Base-by-base conservation (phyloP, 2,329 filamentous ascomycete genomes). In the Zymoseptoria crescenta region DNA sequence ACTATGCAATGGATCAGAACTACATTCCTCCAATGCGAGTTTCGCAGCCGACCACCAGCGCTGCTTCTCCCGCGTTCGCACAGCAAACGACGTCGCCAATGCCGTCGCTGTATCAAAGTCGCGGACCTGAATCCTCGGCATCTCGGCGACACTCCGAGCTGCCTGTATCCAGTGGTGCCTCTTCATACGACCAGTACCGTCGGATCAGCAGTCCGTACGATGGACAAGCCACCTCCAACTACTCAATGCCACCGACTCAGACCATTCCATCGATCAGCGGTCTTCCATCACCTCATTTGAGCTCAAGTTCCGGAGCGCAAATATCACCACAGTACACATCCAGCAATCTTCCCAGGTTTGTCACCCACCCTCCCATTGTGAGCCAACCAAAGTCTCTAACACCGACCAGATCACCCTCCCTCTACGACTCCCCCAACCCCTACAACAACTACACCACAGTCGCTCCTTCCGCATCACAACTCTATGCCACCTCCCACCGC, bases 1-100 rank as follows among this genome's bases (percentile, higher is more conserved):
- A 55, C 58, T 70, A 69, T 63, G 56, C 62, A 52, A 70, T 70
- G 65, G 69, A 72, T 53, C 68, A 67, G 29, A 68, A 65, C 56
- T 72, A 70, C 60, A 70, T 69, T 49, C 69, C 69, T 48, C 67
- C 70, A 1, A 69, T 71, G 66, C 70, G 70, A 48, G 63, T 67
- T 56, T 65, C 69, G 57, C 69, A 70, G 49, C 66, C 62, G n/a
- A 53, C 67, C 9, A 65, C 68, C 8, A 64, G 62, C 54, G 68
- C 59, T 28, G 45, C 59, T 20, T 54, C 67, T 28, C 61, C 65
- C 56, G 71, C 70, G 50, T 58, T 63, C 10, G 66, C 65, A 10
- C 65, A 68, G n/a, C 56, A 56, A 5, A 50, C 41, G 6, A 51
- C 62, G 21, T 72, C 69, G 8, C 69, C 70, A 9, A 71, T 65